A percentile compares a stretch with the other conserved stretches of the same genome.
phyloP scores from a whole-genome alignment of 805 yeast genomes.

The Dipodascus geniculatus region DNA sequence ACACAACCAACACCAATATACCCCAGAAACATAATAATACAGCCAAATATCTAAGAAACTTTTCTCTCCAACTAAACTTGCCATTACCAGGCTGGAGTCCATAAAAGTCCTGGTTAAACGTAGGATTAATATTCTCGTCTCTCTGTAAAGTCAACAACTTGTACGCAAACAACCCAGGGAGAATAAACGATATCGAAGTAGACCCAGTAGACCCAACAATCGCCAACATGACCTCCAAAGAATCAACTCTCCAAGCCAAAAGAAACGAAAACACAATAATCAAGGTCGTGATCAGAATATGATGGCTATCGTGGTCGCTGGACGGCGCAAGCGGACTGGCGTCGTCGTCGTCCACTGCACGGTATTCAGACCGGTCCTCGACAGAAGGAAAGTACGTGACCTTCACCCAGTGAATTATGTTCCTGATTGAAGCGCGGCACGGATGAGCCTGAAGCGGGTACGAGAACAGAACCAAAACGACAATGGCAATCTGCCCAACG shows the following conservation, averaged over 20 bases:
- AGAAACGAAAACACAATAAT: slow-evolving; percentile 45
- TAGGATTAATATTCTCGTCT: slow-evolving; percentile 8
- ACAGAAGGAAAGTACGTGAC: slow-evolving; percentile 1
- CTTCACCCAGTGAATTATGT: slow-evolving; percentile 41
- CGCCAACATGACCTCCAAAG: slow-evolving; percentile 73
- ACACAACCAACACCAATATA: slow-evolving; percentile 53
- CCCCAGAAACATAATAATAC: slow-evolving; percentile 59
- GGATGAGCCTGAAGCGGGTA: slow-evolving; percentile 89
- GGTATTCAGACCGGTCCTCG: not conserved
- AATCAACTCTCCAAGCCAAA: slow-evolving; percentile 53
- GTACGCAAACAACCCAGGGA: slow-evolving; percentile 82
- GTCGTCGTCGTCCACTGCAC: slow-evolving; percentile 1
- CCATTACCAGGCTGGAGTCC: not conserved
- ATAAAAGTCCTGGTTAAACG: slow-evolving; percentile 5
- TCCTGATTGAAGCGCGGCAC: slow-evolving; percentile 69
- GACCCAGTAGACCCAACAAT: slow-evolving; percentile 91
- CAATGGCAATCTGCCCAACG: slow-evolving; percentile 71
- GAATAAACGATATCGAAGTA: slow-evolving; percentile 78
- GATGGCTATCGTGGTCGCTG: slow-evolving; percentile 15
- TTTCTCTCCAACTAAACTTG: slow-evolving; percentile 18
- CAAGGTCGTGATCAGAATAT: slow-evolving; percentile 30
- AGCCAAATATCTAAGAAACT: slow-evolving; percentile 35
- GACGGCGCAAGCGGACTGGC: slow-evolving; percentile 9
- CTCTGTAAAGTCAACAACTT: slow-evolving; percentile 41
- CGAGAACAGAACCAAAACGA: slow-evolving; percentile 67